Base-by-base conservation (phyloP, 2,329 filamentous ascomycete species). In the Fusarium liriodendri region DNA sequence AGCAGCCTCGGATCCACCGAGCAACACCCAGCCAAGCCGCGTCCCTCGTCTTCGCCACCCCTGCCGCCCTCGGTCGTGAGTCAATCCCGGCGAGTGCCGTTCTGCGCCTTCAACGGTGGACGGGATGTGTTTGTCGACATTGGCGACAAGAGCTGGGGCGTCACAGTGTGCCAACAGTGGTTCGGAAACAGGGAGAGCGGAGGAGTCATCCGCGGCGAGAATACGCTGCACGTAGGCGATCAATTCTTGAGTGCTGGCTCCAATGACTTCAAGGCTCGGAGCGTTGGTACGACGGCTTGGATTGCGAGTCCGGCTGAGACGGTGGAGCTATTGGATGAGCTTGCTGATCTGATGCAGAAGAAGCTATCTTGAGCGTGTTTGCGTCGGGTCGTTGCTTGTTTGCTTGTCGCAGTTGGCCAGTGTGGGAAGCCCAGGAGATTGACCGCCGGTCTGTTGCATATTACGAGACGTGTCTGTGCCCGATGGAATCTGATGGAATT, bases 91-190 rank as follows among this genome's bases (percentile, higher is more conserved):
- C 76, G 80, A 27, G 85, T 99, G 35, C 97, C 97, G 0, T 99
- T 98, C 80, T 99, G 97, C 81, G 97, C 97, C 25, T 99, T 99
- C 87, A 99, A 99, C 82, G 97, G 96, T 63, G 97, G 97, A 13
- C 96, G 97, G 71, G 97, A 99, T 82, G 95, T 98, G 47, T 99
- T 99, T 83, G 95, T 99, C 63, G 97, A 99, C 82, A 98, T 99
- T 79, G 97, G 97, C 65, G 97, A 99, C 85, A 99, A 99, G 85
- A 95, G 93, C 62, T 97, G 95, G 93, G 97, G 97, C 73, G 97
- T 99, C 4, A 89, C 94, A 37, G 95, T 95, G 5, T 98, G 95
- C 81, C 97, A 99, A 85, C 89, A 92, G 67, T 98, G 95, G 86
- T 98, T 98, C 81, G 93, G 93, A 25, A 90, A 80, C 61, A 79